A percentile compares a stretch with the other conserved stretches of the same genome.
These are phyloP conservation scores for Fusarium paranaense DNA, from an alignment of 2,329 filamentous ascomycete species.

Conservation along the genomic window DNA sequence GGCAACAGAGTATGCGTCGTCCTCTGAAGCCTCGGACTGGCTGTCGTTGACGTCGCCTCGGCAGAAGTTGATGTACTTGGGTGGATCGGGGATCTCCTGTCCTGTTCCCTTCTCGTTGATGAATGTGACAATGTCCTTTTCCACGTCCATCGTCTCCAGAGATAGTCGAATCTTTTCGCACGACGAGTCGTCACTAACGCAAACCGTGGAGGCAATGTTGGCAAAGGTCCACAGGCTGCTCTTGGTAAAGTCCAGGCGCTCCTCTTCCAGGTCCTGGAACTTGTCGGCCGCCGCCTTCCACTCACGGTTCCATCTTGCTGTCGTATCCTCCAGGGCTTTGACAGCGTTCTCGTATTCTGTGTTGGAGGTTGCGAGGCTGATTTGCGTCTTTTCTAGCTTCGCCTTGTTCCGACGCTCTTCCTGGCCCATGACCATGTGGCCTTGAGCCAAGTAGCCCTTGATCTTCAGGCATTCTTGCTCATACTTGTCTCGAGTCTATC, in stretches of 20 bases:
- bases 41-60: conserved; percentile 86
- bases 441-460: conserved; percentile 97
- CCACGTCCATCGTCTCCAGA: conserved; percentile 94
- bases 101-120: conserved; percentile 91
- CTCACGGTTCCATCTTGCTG: conserved; percentile 94
- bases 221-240: conserved; percentile 98
- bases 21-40: conserved; percentile 85
- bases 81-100: conserved; percentile 96
- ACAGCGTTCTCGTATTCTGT: conserved; percentile 94
- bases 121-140: conserved; percentile 91
- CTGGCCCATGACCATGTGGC: conserved; percentile 99
- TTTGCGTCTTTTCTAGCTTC: conserved; percentile 98
- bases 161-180: conserved; percentile 97
- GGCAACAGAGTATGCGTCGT: conserved; percentile 91
- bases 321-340: conserved; percentile 94
- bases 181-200: conserved; percentile 95
- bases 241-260: conserved; percentile 96
- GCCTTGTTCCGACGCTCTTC: conserved; percentile 99
- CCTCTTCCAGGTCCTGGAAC: conserved; percentile 98
- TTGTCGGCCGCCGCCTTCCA: conserved; percentile 99
- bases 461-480: conserved; percentile 99
- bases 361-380: conserved; percentile 90
- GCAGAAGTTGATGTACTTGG: conserved; percentile 99
- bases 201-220: conserved; percentile 96
- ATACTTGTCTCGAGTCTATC: conserved; percentile 87